Base-by-base conservation (phyloP, 2,329 filamentous ascomycete species). In the Chrysoporthe cubensis region DNA sequence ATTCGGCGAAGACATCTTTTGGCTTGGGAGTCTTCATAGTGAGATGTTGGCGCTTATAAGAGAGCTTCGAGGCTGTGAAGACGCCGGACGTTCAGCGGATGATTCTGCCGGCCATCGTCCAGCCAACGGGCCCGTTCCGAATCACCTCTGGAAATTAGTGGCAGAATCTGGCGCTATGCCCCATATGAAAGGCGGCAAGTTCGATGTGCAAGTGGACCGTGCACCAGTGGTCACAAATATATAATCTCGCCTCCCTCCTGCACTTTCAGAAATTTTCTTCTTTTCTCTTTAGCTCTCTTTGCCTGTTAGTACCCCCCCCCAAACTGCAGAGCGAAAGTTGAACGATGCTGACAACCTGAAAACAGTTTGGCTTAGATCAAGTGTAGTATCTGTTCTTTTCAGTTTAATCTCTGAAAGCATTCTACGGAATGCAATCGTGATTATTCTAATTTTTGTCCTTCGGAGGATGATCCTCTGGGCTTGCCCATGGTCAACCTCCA, bases 351-450 rank as follows among this genome's bases (percentile, higher is more conserved):
- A 46, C 59, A 21, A 42, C 34, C 21, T 40, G 13, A 44, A 62
- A 34, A 54, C 61, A 48, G 71, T 71, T 66, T 69, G 71, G 72
- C 72, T 88, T 87, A 89, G 88, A 90, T 90, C 87, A 90, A 90
- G 87, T 90, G 87, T 90, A 90, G 88, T 90, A 90, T 89, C 87
- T 90, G 87, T 91, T 91, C 89, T 91, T 90, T 90, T 90, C 87
- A 91, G 89, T 90, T 91, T 91, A 90, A 91, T 90, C 87, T 88
- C 88, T 91, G 88, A 88, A 90, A 90, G 85, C 83, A 81, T 81
- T 80, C 85, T 84, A 88, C 79, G 83, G 85, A 81, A 81, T 81
- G 82, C 84, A 86, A 85, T 83, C 83, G 84, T 86, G 87, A 89
- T 91, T 91, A 90, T 85, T 85, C 88, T 83, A 82, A 89, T 91